Evolutionary conservation across 2,329 filamentous ascomycete genomes (phyloP), one percentile per base, ranked within the genome.

Genomic region (Cytospora mali): DNA sequence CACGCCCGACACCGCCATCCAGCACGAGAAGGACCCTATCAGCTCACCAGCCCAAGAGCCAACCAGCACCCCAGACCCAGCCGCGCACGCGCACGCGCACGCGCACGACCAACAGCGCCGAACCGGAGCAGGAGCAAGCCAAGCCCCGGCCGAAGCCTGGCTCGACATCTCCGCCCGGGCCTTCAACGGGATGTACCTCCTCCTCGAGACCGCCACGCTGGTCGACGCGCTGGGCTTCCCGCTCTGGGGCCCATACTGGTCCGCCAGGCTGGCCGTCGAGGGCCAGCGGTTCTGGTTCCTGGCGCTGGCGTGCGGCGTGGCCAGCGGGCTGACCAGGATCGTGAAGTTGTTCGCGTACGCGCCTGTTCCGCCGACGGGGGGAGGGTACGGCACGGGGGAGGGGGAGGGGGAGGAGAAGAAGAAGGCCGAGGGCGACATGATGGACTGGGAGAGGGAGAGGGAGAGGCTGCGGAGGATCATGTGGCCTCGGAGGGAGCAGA

Each of bases 201-300:
- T 90, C 25, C 77, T 91, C 63, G 90, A 93, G 75, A 83, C 85
- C 65, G 71, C 81, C 48, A 89, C 86, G 0, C 80, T 90, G 54
- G 77, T 86, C 64, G 80, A 89, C 76, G 73, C 80, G 28, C 67
- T 80, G 55, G 76, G 76, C 58, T 66, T 86, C 66, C 76, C 82
- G 53, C 72, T 84, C 14, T 87, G 88, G 76, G 81, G 80, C 0
- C 68, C 81, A 1, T 80, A 79, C 42, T 70, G 77, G 72, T 80
- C 81, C 18, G 68, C 69, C n/a, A 68, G 66, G 28, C 69, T 89
- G 4, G 78, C 84, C 52, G 65, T 81, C 25, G 87, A 92, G 74
- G 84, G 84, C 0, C 85, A 90, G 74, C 82, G 85, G 58, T 87
- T 89, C 73, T 93, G 90, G 90, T 83, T 91, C 66, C 84, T 87